phyloP scores from a whole-genome alignment of 805 yeast genomes.

The Kodamaea sagamina region DNA sequence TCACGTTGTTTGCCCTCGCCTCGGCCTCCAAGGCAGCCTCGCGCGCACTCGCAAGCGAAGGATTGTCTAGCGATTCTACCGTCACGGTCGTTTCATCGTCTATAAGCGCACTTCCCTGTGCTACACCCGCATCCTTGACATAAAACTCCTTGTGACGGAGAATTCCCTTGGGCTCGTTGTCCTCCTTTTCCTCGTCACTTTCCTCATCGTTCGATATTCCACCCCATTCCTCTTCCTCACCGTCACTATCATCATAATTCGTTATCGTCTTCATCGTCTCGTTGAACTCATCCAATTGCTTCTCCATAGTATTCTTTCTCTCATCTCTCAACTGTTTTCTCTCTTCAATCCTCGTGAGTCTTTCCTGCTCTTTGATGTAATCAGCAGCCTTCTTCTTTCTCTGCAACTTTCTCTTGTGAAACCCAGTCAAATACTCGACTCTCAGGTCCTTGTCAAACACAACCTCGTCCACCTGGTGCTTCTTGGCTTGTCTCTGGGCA shows the following conservation, averaged over 20 bases:
- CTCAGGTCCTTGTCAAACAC: conserved; percentile 80
- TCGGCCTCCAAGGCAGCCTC: conserved; percentile 38
- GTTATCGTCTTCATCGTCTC: conserved; percentile 38
- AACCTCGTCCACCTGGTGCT: conserved; percentile 78
- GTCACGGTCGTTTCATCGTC: conserved; percentile 51
- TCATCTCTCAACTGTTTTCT: conserved; percentile 72
- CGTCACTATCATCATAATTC: conserved; percentile 13
- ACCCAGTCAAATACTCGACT: conserved; percentile 86
- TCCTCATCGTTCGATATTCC: conserved; percentile 12
- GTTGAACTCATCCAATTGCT: conserved; percentile 60
- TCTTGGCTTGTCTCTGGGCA: conserved; percentile 63
- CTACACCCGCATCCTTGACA: conserved; percentile 25
- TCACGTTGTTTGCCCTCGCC: conserved; percentile 71
- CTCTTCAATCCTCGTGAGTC: conserved; percentile 72
- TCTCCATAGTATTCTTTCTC: conserved; percentile 62
- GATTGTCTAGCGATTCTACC: conserved; percentile 59
- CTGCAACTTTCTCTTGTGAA: conserved; percentile 88
- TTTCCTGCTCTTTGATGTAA: conserved; percentile 73
- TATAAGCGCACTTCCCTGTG: conserved; percentile 37
- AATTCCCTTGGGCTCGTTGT: conserved; percentile 12
- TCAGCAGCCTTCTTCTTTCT: conserved; percentile 85
- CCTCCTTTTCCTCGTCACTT: conserved; percentile 11
- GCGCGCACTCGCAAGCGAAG: conserved; percentile 34
- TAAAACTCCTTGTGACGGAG: conserved; percentile 32
- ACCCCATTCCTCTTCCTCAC: conserved; percentile 10